phyloP scores from a whole-genome alignment of 2,329 filamentous ascomycete genomes.

The Trichoderma brevicompactum region DNA sequence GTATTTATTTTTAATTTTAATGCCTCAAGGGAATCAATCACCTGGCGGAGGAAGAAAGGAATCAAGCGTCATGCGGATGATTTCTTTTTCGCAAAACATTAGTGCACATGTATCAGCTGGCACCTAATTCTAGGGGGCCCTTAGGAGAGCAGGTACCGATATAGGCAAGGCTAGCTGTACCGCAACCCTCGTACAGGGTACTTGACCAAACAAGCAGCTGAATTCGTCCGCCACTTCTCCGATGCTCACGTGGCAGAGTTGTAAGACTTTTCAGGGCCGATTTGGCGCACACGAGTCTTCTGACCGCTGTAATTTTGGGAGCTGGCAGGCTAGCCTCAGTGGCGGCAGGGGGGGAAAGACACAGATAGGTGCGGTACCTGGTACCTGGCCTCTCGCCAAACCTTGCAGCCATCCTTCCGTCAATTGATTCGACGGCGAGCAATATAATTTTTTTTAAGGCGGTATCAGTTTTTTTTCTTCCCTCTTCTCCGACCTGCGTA shows the following conservation, averaged over 20 bases:
- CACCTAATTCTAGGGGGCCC: not conserved
- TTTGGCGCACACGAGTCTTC: constrained; percentile 6
- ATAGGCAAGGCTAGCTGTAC: not conserved
- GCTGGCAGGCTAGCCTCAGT: not conserved
- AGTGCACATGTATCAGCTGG: not conserved
- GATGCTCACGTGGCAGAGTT: constrained; percentile 21
- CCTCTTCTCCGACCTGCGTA: not conserved
- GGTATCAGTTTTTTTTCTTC: not conserved
- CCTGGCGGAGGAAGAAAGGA: not conserved
- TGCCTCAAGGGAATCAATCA: not conserved
- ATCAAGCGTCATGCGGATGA: constrained; percentile 1
- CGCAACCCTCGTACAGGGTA: not conserved
- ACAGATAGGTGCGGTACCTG: constrained; percentile 6
- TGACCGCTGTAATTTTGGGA: constrained; percentile 22
- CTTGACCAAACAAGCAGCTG: not conserved
- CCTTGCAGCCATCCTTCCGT: constrained; percentile 22
- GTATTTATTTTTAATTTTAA: not conserved
- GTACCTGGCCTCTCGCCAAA: constrained; percentile 19
- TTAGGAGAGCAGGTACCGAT: not conserved
- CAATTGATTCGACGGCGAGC: constrained; percentile 19
- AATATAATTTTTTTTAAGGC: constrained; percentile 20
- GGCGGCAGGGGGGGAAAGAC: constrained; percentile 2
- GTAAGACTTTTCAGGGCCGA: not conserved
- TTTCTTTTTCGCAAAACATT: not conserved
- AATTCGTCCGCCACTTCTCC: not conserved